phyloP scores from a whole-genome alignment of 2,329 filamentous ascomycete genomes.

The Parascedosporium putredinis region DNA sequence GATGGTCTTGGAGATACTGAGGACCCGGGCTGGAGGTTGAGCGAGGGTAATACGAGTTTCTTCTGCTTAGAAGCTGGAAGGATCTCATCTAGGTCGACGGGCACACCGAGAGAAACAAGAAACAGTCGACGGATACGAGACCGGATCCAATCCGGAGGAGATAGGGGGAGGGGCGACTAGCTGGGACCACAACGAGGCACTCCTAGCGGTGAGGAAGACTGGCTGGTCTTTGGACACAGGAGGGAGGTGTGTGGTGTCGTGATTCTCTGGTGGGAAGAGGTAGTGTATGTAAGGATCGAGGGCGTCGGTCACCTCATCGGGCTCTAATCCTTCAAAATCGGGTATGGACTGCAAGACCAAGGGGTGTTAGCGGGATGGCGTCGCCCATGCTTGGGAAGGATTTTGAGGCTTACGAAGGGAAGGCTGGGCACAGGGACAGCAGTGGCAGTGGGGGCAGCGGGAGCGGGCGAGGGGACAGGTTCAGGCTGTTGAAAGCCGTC shows the following conservation, averaged over 20 bases:
- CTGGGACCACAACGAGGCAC: constrained; percentile 89
- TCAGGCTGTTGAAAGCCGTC: constrained; percentile 56
- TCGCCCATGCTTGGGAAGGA: not conserved
- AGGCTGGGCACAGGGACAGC: constrained; percentile 26
- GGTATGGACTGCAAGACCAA: constrained; percentile 45
- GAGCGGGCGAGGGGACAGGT: constrained; percentile 19
- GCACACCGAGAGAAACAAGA: constrained; percentile 88
- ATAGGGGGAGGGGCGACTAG: constrained; percentile 91
- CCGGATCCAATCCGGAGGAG: constrained; percentile 95
- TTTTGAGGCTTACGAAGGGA: constrained; percentile 30
- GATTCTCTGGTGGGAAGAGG: constrained; percentile 51
- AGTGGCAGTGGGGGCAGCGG: constrained; percentile 18
- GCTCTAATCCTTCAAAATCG: constrained; percentile 52
- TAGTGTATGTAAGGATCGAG: constrained; percentile 57
- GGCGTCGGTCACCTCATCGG: constrained; percentile 49
- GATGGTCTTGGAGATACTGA: constrained; percentile 45
- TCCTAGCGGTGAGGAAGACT: constrained; percentile 75
- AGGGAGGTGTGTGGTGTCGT: constrained; percentile 39
- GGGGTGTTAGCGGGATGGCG: constrained; percentile 4
- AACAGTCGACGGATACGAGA: constrained; percentile 91
- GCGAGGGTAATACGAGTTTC: constrained; percentile 86
- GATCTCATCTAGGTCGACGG: constrained; percentile 94
- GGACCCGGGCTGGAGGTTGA: constrained; percentile 52
- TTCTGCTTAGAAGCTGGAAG: constrained; percentile 95
- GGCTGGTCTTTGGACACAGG: constrained; percentile 44